Percentiles rank a stretch among this genome's conserved stretches.
Evolutionary conservation across 139 green algal species (phyloP).

Genomic region (Raphidocelis subcapitata): DNA sequence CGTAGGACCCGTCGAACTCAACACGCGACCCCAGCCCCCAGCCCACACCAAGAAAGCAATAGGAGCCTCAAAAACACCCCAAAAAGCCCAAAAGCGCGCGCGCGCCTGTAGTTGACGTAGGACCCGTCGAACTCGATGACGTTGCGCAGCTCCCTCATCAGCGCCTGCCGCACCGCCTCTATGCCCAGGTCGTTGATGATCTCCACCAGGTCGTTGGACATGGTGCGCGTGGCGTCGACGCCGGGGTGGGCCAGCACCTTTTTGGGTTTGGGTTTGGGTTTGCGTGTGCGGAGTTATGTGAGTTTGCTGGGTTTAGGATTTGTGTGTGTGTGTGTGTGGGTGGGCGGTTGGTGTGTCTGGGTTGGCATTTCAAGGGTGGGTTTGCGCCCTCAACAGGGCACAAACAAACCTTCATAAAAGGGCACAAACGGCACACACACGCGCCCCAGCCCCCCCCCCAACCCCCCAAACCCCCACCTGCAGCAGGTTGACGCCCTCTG

Average conservation of each 20-base stretch:
- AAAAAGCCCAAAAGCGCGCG: no score
- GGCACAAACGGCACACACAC: no score
- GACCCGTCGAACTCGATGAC: conserved; percentile 99
- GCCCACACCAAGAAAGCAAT: no score
- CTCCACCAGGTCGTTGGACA: conserved; percentile 92
- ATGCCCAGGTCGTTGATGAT: conserved; percentile 95
- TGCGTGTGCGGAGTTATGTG: no score
- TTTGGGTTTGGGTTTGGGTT: no score
- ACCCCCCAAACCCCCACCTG: conserved; percentile 52
- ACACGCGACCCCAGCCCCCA: conserved; percentile 96
- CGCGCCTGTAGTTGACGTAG: conserved; percentile 95
- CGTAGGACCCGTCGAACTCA: conserved; percentile 97
- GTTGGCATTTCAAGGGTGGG: no score
- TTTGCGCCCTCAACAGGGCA: no score
- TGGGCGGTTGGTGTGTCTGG: background rate
- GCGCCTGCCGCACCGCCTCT: conserved; percentile 84
- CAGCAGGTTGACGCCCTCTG: conserved; percentile 95
- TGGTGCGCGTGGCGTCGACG: conserved; percentile 89
- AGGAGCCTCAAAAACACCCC: no score
- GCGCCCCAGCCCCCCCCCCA: no score
- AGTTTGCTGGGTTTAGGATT: no score
- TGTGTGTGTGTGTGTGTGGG: background rate
- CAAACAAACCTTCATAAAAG: no score
- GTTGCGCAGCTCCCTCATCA: conserved; percentile 92
- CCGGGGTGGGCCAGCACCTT: conserved; percentile 87